These are phyloP conservation scores for Fusarium multiceps DNA, from an alignment of 2,329 filamentous ascomycete genomes.

Conservation along the genomic window DNA sequence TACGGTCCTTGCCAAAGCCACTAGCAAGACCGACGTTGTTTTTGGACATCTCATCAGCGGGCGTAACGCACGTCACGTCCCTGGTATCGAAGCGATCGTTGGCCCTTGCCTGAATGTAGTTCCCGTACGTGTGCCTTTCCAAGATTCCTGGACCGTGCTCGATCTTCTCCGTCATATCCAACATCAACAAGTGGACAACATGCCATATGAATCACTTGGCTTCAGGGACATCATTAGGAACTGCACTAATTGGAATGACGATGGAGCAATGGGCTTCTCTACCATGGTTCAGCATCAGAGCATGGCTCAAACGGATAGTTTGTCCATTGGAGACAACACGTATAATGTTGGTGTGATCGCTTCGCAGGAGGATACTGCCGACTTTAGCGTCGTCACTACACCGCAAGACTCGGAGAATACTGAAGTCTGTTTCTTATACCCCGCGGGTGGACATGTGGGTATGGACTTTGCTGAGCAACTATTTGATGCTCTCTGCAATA, in stretches of 20 bases:
- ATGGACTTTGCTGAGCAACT: conserved; percentile 9
- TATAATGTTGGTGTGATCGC: conserved; percentile 36
- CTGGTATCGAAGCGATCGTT: conserved; percentile 22
- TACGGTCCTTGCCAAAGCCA: conserved; percentile 51
- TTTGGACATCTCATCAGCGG: conserved; percentile 37
- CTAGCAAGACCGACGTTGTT: conserved; percentile 46
- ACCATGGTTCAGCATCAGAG: conserved; percentile 45
- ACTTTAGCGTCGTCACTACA: conserved; percentile 42
- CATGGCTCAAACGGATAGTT: conserved; percentile 25
- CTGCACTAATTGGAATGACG: conserved; percentile 39
- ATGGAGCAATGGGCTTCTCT: conserved; percentile 33
- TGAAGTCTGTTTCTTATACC: conserved; percentile 39
- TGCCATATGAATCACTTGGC: conserved; percentile 42
- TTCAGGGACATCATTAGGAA: conserved; percentile 42
- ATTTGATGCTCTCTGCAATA: conserved; percentile 24
- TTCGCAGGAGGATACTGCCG: conserved; percentile 36
- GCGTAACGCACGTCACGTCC: conserved; percentile 12
- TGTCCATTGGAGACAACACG: conserved; percentile 27
- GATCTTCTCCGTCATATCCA: conserved; percentile 55
- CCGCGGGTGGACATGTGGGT: conserved; percentile 4
- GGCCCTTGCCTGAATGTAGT: conserved; percentile 34
- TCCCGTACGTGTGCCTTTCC: conserved; percentile 23
- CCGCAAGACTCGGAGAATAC: conserved; percentile 16
- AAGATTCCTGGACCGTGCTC: conserved; percentile 46
- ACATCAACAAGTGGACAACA: conserved; percentile 52